Evolutionary conservation across 2,329 filamentous ascomycete genomes (phyloP), one percentile per base, ranked within the genome.

Genomic region (Ophiostoma fasciatum): DNA sequence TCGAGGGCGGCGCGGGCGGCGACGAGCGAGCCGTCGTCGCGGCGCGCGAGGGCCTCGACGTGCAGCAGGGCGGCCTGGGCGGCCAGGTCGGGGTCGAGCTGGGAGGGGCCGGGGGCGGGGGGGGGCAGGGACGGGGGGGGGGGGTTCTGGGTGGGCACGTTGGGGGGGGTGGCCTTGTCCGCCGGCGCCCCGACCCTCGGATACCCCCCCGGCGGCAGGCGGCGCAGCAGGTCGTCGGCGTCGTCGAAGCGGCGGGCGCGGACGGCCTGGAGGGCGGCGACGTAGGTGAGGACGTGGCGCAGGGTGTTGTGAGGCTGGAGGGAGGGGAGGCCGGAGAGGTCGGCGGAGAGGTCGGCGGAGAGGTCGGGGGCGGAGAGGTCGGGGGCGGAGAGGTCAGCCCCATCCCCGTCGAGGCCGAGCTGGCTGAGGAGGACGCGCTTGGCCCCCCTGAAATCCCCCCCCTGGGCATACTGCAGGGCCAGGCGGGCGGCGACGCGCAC

Each of bases 401-500:
- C 38, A 37, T 33, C 50, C 48, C n/a, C n/a, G n/a, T n/a, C n/a
- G n/a, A n/a, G n/a, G n/a, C n/a, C n/a, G 17, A 50, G 39, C 18
- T 9, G 17, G n/a, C 45, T 38, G 36, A 77, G 67, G 31, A 88
- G 59, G 19, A 64, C 62, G 11, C 61, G 56, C 35, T 78, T 63
- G 0, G 80, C 83, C 33, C 80, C 68, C 17, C 76, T 69, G 49
- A 85, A 92, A 22, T 64, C 67, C 1, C 88, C 87, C 31, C 62
- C 66, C 38, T 76, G 70, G 8, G 72, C 68, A 6, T 79, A 61
- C 57, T 76, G 62, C 41, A 78, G 71, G 3, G 83, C 78, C 38
- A 77, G 67, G 5, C 80, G 73, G 46, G 82, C 83, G 1, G 67
- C 75, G 23, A 82, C 71, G 46, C 79, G 82, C 22, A 94, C 64